Base-by-base conservation (phyloP, 1,284 basidiomycete species). In the Anthracocystis setariae region DNA sequence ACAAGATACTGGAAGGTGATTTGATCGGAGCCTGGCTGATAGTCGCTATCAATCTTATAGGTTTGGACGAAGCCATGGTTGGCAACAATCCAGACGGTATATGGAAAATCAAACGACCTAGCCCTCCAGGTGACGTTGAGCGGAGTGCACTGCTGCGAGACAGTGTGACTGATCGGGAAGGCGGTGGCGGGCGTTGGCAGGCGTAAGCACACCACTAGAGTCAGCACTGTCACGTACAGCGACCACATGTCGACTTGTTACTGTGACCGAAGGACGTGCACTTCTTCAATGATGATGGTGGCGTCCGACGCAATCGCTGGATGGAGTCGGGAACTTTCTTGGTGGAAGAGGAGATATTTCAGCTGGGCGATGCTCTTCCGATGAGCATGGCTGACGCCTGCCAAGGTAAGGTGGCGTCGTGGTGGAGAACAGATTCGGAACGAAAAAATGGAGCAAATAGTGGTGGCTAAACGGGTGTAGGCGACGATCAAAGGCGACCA, bases 111-210 rank as follows among this genome's bases (percentile, higher is more conserved):
- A 18, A 29, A 4, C 0, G 46, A 23, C 10, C 15, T 12, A 3
- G 69, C 64, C 20, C 47, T 65, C 71, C 71, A 77, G 4, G 75
- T 74, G 29, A 77, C 56, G 48, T 77, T 77, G 35, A 77, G 65
- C 9, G 75, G 75, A 1, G 66, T 65, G 54, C 75, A 77, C 40
- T 77, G 68, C 44, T 61, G 61, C 3, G 68, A 66, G 46, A 72
- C 59, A 17, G 69, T 56, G 46, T 65, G 46, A 32, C 50, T 61
- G 45, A 71, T 49, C 12, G 62, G 48, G 23, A 71, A 59, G 3
- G 57, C 61, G 13, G 40, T 21, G 25, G 53, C 20, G 3, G 53
- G 32, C 9, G 23, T 18, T 37, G 57, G 40, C 18, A 60, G 45
- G 18, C 45, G 48, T 8, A 56, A 17, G 21, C 39, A 60, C 3